These are phyloP conservation scores for Eucalyptus curtisii DNA, from an alignment of 345 rosid species.

Conservation along the genomic window DNA sequence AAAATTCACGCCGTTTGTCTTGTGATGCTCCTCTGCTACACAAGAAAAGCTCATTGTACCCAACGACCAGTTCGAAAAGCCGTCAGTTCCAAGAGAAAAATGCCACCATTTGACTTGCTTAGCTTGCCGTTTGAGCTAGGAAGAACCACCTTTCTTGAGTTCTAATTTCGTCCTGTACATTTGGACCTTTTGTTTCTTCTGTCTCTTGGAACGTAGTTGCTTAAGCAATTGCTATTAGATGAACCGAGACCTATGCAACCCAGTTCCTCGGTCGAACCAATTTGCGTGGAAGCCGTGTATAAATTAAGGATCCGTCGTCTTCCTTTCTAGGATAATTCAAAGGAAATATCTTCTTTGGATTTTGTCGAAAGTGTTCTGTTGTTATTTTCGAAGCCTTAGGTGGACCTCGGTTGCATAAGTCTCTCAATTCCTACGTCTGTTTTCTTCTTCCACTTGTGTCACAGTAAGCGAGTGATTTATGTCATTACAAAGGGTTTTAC, in stretches of 20 bases:
- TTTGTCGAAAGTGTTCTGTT: not conserved
- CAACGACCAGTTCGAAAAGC: not conserved
- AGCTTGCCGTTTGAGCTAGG: not conserved
- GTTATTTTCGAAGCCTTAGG: not conserved
- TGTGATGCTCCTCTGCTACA: not conserved
- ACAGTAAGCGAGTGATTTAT: not conserved
- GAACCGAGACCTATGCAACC: not conserved
- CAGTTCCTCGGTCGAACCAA: not conserved
- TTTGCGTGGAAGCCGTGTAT: not conserved
- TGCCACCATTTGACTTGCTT: not conserved
- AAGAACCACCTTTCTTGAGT: not conserved
- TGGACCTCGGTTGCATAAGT: not conserved
- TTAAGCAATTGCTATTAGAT: not conserved
- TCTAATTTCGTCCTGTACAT: not conserved
- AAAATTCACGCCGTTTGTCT: not conserved
- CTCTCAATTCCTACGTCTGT: not conserved
- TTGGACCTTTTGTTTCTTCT: not conserved
- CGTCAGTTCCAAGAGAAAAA: not conserved
- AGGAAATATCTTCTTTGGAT: not conserved
- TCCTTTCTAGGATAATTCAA: not conserved
- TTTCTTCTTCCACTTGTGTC: not conserved
- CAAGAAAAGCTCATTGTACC: constrained; percentile 22
- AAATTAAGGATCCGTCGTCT: not conserved
- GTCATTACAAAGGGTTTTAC: not conserved
- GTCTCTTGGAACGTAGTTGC: not conserved